These are phyloP conservation scores for Salix viminalis DNA, from an alignment of 345 rosid genomes.

Conservation along the genomic window DNA sequence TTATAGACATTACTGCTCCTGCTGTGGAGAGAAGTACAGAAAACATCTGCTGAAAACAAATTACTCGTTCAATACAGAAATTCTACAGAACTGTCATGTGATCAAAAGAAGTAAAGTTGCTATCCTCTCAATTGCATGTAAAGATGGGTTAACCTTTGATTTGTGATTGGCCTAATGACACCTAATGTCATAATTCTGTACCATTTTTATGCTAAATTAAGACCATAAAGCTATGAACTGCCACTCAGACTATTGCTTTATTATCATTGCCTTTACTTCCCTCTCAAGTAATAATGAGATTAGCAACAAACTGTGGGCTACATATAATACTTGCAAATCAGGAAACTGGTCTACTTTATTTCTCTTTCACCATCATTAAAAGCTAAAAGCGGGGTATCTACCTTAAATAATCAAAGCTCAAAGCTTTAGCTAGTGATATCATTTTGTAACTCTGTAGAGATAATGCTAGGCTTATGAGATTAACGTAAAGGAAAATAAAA, in stretches of 20 bases:
- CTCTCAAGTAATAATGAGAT: slow-evolving; percentile 27
- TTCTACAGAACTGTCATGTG: not conserved
- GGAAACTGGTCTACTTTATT: not conserved
- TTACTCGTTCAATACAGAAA: not conserved
- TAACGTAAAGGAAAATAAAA: slow-evolving; percentile 17
- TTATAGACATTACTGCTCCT: slow-evolving; percentile 73
- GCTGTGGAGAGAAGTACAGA: slow-evolving; percentile 58
- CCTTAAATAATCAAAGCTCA: not conserved
- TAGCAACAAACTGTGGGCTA: slow-evolving; percentile 18
- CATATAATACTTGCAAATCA: slow-evolving; percentile 3
- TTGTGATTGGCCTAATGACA: not conserved
- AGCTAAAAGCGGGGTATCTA: slow-evolving; percentile 6
- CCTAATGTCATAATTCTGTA: not conserved
- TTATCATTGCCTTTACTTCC: slow-evolving; percentile 27
- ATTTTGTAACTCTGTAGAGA: slow-evolving; percentile 10
- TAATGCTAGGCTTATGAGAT: not conserved
- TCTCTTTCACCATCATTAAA: slow-evolving; percentile 18
- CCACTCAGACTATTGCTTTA: not conserved
- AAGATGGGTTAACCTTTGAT: not conserved
- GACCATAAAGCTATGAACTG: not conserved
- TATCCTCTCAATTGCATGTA: not conserved
- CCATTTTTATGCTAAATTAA: slow-evolving; percentile 17
- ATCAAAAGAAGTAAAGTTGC: not conserved
- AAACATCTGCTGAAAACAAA: slow-evolving; percentile 38
- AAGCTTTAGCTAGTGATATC: slow-evolving; percentile 11